Evolutionary conservation across 1,284 basidiomycete species (phyloP).

Genomic region (Sporisorium scitamineum): DNA sequence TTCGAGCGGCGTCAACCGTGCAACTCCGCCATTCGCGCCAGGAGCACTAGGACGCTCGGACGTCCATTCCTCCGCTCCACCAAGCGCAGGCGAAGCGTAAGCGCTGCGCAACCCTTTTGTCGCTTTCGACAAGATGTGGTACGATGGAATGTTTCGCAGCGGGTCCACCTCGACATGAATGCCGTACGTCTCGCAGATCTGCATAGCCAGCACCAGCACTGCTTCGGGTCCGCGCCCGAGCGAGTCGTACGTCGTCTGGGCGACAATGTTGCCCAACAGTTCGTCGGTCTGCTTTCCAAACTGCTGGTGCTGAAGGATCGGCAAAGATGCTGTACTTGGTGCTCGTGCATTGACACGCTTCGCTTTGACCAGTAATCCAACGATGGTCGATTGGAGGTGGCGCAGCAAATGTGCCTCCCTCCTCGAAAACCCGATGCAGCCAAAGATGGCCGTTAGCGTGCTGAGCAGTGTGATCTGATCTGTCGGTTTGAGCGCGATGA

Average conservation of each 20-base stretch:
- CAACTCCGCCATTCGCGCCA: conserved; percentile 1
- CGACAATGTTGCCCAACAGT: conserved; percentile 50
- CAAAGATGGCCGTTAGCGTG: conserved; percentile 58
- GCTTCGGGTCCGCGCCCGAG: conserved; percentile 51
- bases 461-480: conserved; percentile 64
- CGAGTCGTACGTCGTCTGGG: conserved; percentile 38
- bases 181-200: conserved; percentile 66
- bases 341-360: conserved; percentile 23
- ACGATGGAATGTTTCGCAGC: conserved; percentile 46
- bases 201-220: conserved; percentile 62
- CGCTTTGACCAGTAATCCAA: conserved; percentile 49
- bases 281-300: conserved; percentile 23
- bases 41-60: background rate
- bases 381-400: conserved; percentile 56
- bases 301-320: conserved; percentile 34
- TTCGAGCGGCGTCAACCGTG: conserved; percentile 36
- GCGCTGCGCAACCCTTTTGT: conserved; percentile 46
- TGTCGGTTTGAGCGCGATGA: conserved; percentile 57
- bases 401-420: conserved; percentile 61
- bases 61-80: conserved; percentile 29
- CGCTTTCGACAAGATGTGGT: conserved; percentile 59
- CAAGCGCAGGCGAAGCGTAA: conserved; percentile 39
- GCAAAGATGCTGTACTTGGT: conserved; percentile 25
- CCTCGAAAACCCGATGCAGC: conserved; percentile 61
- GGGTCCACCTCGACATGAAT: conserved; percentile 62